phyloP scores from a whole-genome alignment of 495 filamentous ascomycete genomes.

The Penicillium argentinense region DNA sequence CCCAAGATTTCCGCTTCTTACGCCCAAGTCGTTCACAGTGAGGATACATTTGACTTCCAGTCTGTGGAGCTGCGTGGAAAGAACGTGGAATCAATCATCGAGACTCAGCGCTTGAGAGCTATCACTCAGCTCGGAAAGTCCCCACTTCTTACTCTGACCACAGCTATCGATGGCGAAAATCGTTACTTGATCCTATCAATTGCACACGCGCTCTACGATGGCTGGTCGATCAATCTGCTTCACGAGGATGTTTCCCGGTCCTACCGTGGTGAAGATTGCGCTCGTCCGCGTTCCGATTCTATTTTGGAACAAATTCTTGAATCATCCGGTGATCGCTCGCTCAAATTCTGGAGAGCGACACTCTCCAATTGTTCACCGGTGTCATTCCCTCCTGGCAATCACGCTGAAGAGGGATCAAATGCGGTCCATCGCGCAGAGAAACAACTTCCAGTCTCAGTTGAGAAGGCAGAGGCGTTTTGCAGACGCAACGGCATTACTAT shows the following conservation, averaged over 20 bases:
- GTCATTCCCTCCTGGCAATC: constrained; percentile 15
- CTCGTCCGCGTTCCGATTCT: constrained; percentile 22
- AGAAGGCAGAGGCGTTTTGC: constrained; percentile 43
- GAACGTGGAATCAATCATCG: constrained; percentile 21
- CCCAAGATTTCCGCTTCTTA: constrained; percentile 53
- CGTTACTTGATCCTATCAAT: constrained; percentile 44
- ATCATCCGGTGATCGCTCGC: constrained; percentile 22
- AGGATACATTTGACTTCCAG: constrained; percentile 19
- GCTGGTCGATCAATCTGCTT: constrained; percentile 69
- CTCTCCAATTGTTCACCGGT: constrained; percentile 26
- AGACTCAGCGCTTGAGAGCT: constrained; percentile 24
- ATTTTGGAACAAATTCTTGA: constrained; percentile 30
- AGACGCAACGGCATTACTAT: constrained; percentile 67
- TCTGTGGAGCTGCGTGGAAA: constrained; percentile 19
- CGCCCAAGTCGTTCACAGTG: constrained; percentile 61
- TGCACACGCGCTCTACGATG: constrained; percentile 89
- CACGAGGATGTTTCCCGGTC: constrained; percentile 54
- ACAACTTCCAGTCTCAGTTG: constrained; percentile 27
- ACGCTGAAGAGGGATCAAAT: constrained; percentile 24
- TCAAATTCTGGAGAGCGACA: constrained; percentile 41
- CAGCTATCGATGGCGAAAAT: constrained; percentile 17
- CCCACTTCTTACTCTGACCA: constrained; percentile 18
- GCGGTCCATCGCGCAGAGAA: constrained; percentile 31
- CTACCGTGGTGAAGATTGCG: constrained; percentile 28
- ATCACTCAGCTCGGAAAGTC: not conserved